Evolutionary conservation across 176 grass and related monocot species (phyloP).

Genomic region (barley (Hordeum vulgare)): MorexV3_pseudomolecules_assembly NC_058522.1:550241729-550242228

Average conservation of each 20-base stretch:
- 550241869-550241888: constrained; percentile 40
- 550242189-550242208: not conserved
- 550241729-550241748: not conserved
- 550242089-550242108: not conserved
- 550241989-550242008: constrained; percentile 45
- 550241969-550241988: constrained; percentile 24
- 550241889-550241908: constrained; percentile 1
- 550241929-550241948: not conserved
- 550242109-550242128: not conserved
- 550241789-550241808: constrained; percentile 68
- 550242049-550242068: not conserved
- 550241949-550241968: not conserved
- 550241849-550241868: not conserved
- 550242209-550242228: not conserved
- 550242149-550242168: not conserved
- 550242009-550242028: constrained; percentile 34
- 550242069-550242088: not conserved
- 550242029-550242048: not conserved
- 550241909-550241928: not conserved
- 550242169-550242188: not conserved
- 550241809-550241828: constrained; percentile 52
- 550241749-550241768: constrained; percentile 58
- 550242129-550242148: not conserved
- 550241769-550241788: constrained; percentile 62
- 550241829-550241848: not conserved